Evolutionary conservation across 164 flowering plant species (phyloP).

Genomic region (Platanus orientalis): DNA sequence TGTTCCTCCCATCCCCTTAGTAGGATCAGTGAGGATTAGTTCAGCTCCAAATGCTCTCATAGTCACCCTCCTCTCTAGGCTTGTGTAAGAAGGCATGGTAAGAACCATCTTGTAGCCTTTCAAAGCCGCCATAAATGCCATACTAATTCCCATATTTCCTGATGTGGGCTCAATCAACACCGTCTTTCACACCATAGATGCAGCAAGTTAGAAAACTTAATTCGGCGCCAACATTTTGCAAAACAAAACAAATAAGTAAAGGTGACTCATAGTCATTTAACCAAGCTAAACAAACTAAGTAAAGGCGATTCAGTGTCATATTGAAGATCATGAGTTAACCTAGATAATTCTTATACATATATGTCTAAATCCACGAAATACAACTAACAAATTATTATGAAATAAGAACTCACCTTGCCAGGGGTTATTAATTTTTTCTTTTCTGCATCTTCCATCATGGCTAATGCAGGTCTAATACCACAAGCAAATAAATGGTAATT

Average conservation of each 20-base stretch:
- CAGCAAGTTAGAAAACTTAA: neutral
- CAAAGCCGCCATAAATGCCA: constrained; percentile 93
- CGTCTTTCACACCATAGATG: constrained; percentile 35
- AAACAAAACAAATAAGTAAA: neutral
- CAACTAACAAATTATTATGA: neutral
- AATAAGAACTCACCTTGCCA: constrained; percentile 51
- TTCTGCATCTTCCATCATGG: constrained; percentile 90
- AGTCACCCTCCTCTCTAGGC: constrained; percentile 90
- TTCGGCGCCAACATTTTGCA: too few species aligned
- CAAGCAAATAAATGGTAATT: neutral
- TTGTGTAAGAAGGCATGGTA: constrained; percentile 99
- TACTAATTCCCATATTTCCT: constrained; percentile 96
- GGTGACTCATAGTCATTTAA: too few species aligned
- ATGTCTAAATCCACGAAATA: too few species aligned
- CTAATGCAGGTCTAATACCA: constrained; percentile 60
- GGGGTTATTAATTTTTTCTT: constrained; percentile 62
- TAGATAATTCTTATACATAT: too few species aligned
- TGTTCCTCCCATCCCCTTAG: constrained; percentile 95
- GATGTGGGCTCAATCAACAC: constrained; percentile 95
- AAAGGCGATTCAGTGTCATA: too few species aligned
- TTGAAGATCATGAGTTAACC: too few species aligned
- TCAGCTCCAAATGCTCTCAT: constrained; percentile 98
- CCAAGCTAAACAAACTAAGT: too few species aligned
- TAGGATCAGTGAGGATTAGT: constrained; percentile 77
- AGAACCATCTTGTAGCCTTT: constrained; percentile 89